Percentiles rank a stretch among this genome's conserved stretches.
These are phyloP conservation scores for Sphaerosporella brunnea DNA, from an alignment of 495 filamentous ascomycete species.

Conservation along the genomic window DNA sequence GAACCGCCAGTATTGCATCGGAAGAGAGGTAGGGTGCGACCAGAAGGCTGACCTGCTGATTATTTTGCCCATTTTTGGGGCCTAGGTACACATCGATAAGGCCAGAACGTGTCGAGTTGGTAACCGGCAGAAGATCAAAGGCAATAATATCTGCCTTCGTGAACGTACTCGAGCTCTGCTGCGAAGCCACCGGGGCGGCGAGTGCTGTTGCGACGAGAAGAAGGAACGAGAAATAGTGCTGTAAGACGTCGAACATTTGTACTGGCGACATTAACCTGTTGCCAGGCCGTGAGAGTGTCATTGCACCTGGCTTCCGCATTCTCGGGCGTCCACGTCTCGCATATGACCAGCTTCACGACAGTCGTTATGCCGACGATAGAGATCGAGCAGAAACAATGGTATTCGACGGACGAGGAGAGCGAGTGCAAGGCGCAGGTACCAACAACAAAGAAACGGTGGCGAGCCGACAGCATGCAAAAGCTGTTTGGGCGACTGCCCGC, in stretches of 20 bases:
- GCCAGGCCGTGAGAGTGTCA: neutral
- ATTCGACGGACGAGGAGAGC: no score
- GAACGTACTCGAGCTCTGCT: neutral
- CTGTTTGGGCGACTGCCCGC: no score
- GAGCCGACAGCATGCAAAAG: no score
- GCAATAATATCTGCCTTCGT: conserved; percentile 3
- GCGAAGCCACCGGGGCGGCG: neutral
- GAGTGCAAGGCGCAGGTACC: no score
- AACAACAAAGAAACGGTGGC: no score
- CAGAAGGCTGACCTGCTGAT: conserved; percentile 13
- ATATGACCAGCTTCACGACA: neutral
- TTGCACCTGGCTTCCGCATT: neutral
- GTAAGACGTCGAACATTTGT: neutral
- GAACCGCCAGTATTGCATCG: conserved; percentile 10
- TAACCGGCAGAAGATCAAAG: neutral
- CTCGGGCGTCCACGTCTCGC: neutral
- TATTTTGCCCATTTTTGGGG: neutral
- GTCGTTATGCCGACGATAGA: no score
- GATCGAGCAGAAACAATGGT: no score
- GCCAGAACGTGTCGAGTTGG: neutral
- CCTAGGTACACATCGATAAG: neutral
- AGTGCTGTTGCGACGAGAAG: neutral
- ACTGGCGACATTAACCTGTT: neutral
- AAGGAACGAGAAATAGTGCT: neutral
- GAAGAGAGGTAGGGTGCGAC: conserved; percentile 19